Conservation (phyloP, 257 asterid genomes). For the Solanum clarkiae region DNA sequence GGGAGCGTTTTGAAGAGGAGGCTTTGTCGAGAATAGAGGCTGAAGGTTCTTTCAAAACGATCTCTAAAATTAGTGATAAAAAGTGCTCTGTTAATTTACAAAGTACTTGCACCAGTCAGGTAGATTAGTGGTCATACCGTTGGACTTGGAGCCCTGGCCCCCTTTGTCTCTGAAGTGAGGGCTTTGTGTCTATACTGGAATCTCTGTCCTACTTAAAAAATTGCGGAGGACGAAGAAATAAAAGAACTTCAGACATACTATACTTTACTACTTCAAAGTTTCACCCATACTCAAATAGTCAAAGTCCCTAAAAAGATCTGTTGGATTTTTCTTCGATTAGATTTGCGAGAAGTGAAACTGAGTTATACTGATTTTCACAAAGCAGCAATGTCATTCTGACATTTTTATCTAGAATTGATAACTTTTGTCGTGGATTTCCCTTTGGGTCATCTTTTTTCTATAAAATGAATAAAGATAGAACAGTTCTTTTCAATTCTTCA, state of each 20-base stretch:
- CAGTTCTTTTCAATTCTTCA: neutral
- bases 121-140: neutral
- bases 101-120: neutral
- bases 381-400: neutral
- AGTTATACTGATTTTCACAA: neutral
- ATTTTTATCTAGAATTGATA: neutral
- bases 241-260: neutral
- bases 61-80: constrained; percentile 14
- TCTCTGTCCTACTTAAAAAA: neutral
- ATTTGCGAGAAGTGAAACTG: neutral
- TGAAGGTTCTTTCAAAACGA: constrained; percentile 14
- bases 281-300: neutral
- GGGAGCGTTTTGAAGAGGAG: constrained; percentile 93
- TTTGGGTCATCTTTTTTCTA: neutral
- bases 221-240: neutral
- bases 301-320: neutral
- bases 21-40: constrained; percentile 26
- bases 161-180: neutral
- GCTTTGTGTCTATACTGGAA: neutral
- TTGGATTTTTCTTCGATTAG: neutral
- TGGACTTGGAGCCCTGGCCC: neutral
- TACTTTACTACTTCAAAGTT: neutral
- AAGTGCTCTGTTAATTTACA: neutral
- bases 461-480: neutral
- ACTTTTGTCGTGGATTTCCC: neutral